Conservation (phyloP, 1,139 yeast genomes). For the Candida sp. region DNA sequence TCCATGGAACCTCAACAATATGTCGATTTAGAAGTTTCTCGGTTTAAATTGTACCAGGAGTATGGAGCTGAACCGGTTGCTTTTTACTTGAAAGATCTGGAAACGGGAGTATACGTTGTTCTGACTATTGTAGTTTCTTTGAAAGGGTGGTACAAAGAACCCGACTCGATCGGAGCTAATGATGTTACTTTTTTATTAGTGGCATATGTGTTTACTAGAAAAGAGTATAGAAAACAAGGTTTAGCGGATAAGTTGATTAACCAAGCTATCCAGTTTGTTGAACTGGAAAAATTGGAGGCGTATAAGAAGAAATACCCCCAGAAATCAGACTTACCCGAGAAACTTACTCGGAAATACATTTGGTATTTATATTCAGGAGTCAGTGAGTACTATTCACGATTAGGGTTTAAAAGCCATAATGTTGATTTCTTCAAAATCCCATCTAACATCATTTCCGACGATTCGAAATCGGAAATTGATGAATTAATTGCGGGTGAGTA, state of each 20-base stretch:
- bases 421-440: conserved; percentile 35
- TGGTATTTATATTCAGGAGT: conserved; percentile 40
- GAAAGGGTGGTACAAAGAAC: conserved; percentile 31
- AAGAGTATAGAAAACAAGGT: conserved; percentile 26
- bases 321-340: background rate
- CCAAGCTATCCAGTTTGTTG: conserved; percentile 29
- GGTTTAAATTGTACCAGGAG: conserved; percentile 8
- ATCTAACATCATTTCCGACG: conserved; percentile 14
- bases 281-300: conserved; percentile 10
- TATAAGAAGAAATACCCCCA: background rate
- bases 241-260: conserved; percentile 25
- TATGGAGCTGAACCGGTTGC: conserved; percentile 15
- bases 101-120: conserved; percentile 23
- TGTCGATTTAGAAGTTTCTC: conserved; percentile 18
- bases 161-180: conserved; percentile 31
- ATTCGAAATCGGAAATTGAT: conserved; percentile 18
- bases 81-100: conserved; percentile 27
- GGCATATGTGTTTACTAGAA: conserved; percentile 26
- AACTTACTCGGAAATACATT: conserved; percentile 19
- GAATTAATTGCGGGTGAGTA: conserved; percentile 14
- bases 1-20: conserved; percentile 21
- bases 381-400: conserved; percentile 28
- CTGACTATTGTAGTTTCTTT: conserved; percentile 20
- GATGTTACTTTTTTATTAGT: conserved; percentile 24
- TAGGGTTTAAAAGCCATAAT: conserved; percentile 40